These are phyloP conservation scores for Pseudopithomyces chartarum DNA, from an alignment of 2,329 filamentous ascomycete genomes.

Conservation along the genomic window DNA sequence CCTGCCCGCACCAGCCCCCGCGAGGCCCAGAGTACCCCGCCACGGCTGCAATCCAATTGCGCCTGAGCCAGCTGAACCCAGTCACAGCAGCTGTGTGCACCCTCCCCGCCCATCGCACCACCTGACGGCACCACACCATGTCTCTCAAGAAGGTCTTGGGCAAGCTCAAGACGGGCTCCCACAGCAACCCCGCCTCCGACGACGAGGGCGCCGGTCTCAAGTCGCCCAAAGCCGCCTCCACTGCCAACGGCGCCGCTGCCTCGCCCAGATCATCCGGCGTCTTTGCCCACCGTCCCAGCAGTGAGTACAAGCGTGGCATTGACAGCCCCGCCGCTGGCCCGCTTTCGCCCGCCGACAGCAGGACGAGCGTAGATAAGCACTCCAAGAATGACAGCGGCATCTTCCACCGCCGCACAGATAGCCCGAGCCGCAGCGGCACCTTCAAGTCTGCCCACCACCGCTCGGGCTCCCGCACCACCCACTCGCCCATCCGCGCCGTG, in stretches of 20 bases:
- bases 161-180: constrained; percentile 47
- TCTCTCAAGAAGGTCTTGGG: constrained; percentile 54
- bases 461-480: constrained; percentile 31
- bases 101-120: neutral
- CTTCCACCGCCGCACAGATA: constrained; percentile 44
- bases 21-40: neutral
- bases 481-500: constrained; percentile 47
- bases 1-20: neutral
- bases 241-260: constrained; percentile 28
- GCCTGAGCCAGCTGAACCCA: neutral
- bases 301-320: constrained; percentile 40
- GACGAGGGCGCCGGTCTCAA: constrained; percentile 37
- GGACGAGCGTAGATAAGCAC: constrained; percentile 34
- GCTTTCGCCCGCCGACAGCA: constrained; percentile 36
- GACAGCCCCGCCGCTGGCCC: constrained; percentile 20
- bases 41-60: constrained; percentile 6
- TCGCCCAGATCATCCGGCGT: constrained; percentile 36
- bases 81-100: neutral
- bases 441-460: constrained; percentile 27
- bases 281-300: constrained; percentile 35
- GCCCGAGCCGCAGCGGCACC: constrained; percentile 32
- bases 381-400: constrained; percentile 34
- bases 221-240: constrained; percentile 25
- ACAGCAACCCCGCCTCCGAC: constrained; percentile 40
- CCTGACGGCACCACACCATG: constrained; percentile 21